Base-by-base conservation (phyloP, 2,329 filamentous ascomycete species). In the Raffaelea arxii region DNA sequence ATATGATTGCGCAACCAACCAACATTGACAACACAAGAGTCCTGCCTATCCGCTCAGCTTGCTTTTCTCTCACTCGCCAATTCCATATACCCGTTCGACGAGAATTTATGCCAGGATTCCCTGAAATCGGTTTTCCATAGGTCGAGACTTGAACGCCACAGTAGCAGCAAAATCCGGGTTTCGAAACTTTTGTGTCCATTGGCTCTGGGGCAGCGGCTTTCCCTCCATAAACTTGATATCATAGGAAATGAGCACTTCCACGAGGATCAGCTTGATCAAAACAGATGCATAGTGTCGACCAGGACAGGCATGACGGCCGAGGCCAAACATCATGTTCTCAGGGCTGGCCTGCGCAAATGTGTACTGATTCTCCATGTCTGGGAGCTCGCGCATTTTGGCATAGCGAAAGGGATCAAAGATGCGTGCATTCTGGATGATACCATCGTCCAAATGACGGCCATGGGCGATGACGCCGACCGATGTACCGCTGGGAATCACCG, bases 401-500 rank as follows among this genome's bases (percentile, higher is more conserved):
- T 65, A 68, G 9, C 67, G 62, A 42, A 66, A 55, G 3, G 61
- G 59, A 47, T 68, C 63, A 52, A 68, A 69, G 32, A 52, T 48
- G n/a, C 62, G 56, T 1, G 67, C 58, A 43, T 65, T 51, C 1
- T 59, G 53, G 51, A 64, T 64, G 40, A 62, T 52, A 5, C 60
- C 60, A 12, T 62, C 55, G 53, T 72, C 69, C 9, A 54, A 53
- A 39, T 58, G 59, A 46, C 66, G 53, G 25, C 61, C 64, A 23
- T 62, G 58, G 11, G 61, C 50, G 0, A 69, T 64, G 1, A 69
- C 58, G 46, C 72, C 63, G 32, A 73, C 62, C 22, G 63, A 59
- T 4, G 65, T 64, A 30, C 69, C 69, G 3, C 63, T 58, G 1
- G 69, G 68, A 11, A 73, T 64, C 37, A 68, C 63, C 41, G 75